Evolutionary conservation across 2,329 filamentous ascomycete species (phyloP), one percentile per base, ranked within the genome.

Genomic region (Tricladium varicosporioides): DNA sequence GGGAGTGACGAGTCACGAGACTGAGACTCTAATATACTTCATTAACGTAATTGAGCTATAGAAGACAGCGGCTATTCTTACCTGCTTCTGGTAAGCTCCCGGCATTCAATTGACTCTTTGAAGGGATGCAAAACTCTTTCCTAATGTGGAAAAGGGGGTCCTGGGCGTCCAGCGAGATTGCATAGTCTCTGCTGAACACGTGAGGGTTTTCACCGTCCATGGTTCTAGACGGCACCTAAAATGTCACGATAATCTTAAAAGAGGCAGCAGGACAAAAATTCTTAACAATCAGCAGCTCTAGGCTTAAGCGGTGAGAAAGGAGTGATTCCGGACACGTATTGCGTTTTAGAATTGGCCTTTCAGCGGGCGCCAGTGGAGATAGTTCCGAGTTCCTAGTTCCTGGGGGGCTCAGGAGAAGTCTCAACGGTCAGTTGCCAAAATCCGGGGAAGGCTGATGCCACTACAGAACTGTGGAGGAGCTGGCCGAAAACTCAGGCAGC

Each of bases 61-160:
- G 49, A 51, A 36, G 45, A 54, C 40, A 46, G 43, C 48, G 32
- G 46, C 31, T 47, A 43, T 46, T 54, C 60, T 62, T 63, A 67
- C 66, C 67, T 64, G 58, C 60, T 59, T 63, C 56, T 14, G 53
- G 43, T 33, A 70, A 60, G 13, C 57, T 60, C 22, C 61, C 60
- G 60, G 87, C 82, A 69, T 80, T 85, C 56, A 95, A 72, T 47
- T 92, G 88, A 5, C 75, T 77, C 69, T 85, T 90, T 9, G 87
- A 87, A 0, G 92, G 92, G 45, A 96, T 85, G 52, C 87, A 78
- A 70, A 94, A 96, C 65, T 93, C 81, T 15, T 83, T 73, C 18
- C 90, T 82, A 50, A 90, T 78, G 57, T 79, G 74, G 19, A 73
- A 73, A 33, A 91, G 73, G n/a, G 78, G 72, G 68, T 91, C 87